Evolutionary conservation across 2,329 filamentous ascomycete genomes (phyloP).

Genomic region (Diaporthe amygdali): DNA sequence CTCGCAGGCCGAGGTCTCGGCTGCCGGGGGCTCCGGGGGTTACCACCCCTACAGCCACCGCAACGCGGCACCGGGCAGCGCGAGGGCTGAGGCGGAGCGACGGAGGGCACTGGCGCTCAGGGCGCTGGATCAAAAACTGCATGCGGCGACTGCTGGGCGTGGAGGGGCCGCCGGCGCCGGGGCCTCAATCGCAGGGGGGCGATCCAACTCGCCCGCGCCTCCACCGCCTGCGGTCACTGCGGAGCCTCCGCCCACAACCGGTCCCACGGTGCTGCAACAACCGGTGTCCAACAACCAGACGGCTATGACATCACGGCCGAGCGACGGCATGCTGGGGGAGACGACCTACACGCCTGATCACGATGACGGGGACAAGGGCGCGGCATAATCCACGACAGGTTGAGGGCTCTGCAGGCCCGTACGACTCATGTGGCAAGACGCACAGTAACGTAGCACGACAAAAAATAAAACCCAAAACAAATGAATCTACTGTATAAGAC

Average conservation of each 20-base stretch:
- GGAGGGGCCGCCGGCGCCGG: neutral
- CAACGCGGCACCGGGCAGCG: conserved; percentile 66
- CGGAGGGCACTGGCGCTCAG: conserved; percentile 88
- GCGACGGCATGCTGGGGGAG: conserved; percentile 64
- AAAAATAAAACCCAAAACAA: no score
- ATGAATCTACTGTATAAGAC: neutral
- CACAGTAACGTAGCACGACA: neutral
- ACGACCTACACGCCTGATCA: conserved; percentile 74
- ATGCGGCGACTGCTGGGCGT: conserved; percentile 70
- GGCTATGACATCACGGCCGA: conserved; percentile 60
- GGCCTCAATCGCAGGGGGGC: neutral
- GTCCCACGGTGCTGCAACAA: conserved; percentile 63
- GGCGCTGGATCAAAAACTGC: conserved; percentile 88
- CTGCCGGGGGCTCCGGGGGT: conserved; percentile 50
- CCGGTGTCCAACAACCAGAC: conserved; percentile 61
- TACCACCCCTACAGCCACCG: conserved; percentile 55
- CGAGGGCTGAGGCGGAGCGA: conserved; percentile 89
- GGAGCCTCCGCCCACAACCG: conserved; percentile 44
- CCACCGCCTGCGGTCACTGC: conserved; percentile 45
- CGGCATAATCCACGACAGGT: conserved; percentile 1
- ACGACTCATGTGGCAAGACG: neutral
- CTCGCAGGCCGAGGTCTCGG: conserved; percentile 78
- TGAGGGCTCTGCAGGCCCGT: neutral
- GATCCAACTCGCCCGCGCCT: conserved; percentile 35
- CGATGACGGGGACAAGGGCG: conserved; percentile 42